Conservation (phyloP, 805 yeast genomes). For the Maudiozyma barnettii region DNA sequence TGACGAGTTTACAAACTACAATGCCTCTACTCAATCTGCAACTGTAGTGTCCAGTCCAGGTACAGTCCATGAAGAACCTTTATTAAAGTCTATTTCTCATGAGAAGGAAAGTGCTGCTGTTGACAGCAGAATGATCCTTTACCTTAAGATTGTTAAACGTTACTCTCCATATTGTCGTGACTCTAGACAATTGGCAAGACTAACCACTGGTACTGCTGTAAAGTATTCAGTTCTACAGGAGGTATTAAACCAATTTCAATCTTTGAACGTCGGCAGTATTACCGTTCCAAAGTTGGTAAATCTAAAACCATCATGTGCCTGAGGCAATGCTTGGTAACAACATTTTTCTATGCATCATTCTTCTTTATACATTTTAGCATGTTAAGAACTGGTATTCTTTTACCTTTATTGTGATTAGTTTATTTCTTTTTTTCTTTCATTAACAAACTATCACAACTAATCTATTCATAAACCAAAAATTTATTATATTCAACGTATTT, state of each 20-base stretch:
- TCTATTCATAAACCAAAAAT: background rate
- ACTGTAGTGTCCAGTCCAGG: slow-evolving; percentile 10
- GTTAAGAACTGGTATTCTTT: slow-evolving; percentile 1
- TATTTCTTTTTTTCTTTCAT: background rate
- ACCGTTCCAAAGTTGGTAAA: slow-evolving; percentile 34
- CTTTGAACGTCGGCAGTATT: slow-evolving; percentile 32
- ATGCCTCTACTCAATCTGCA: slow-evolving; percentile 7
- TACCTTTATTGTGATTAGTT: background rate
- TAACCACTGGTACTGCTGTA: slow-evolving; percentile 37
- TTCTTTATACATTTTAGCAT: background rate
- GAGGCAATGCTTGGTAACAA: background rate
- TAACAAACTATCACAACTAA: background rate
- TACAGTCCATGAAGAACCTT: slow-evolving; percentile 2
- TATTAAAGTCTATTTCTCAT: background rate
- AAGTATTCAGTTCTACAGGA: slow-evolving; percentile 34
- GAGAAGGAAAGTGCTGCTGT: background rate
- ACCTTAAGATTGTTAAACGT: slow-evolving; percentile 44
- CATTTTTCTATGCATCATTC: background rate
- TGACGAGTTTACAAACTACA: slow-evolving; percentile 21
- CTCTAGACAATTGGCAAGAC: slow-evolving; percentile 37
- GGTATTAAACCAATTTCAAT: slow-evolving; percentile 31
- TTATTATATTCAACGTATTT: slow-evolving; percentile 1
- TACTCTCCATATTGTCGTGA: slow-evolving; percentile 42
- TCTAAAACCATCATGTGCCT: slow-evolving; percentile 23
- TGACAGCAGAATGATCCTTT: slow-evolving; percentile 42